A percentile compares a stretch with the other conserved stretches of the same genome.
Conservation (phyloP, 2,329 filamentous ascomycete genomes). For the Aspergillus sergii region DNA sequence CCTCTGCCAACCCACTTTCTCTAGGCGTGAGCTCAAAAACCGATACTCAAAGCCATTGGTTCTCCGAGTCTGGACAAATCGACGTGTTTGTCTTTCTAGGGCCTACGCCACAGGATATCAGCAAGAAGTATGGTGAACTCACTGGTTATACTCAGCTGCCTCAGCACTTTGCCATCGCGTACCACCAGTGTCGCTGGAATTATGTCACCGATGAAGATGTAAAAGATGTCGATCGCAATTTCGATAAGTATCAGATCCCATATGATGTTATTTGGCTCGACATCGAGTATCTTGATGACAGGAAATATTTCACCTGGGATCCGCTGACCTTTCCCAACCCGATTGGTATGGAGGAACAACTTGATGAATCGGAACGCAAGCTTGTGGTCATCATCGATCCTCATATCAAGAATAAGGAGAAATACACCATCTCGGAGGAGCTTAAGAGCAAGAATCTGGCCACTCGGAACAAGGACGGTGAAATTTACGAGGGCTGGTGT, state of each 20-base stretch:
- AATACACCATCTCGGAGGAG: slow-evolving; percentile 76
- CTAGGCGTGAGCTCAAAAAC: slow-evolving; percentile 70
- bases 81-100: slow-evolving; percentile 96
- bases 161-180: slow-evolving; percentile 87
- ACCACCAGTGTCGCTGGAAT: slow-evolving; percentile 99
- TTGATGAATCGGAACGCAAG: slow-evolving; percentile 83
- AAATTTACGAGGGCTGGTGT: slow-evolving; percentile 94
- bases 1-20: slow-evolving; percentile 72
- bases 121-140: slow-evolving; percentile 80
- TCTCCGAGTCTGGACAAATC: slow-evolving; percentile 85
- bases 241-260: slow-evolving; percentile 92
- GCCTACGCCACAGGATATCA: slow-evolving; percentile 79
- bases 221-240: slow-evolving; percentile 92
- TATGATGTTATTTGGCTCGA: slow-evolving; percentile 99
- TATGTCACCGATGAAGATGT: slow-evolving; percentile 97
- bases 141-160: slow-evolving; percentile 91
- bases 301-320: slow-evolving; percentile 99
- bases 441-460: slow-evolving; percentile 81
- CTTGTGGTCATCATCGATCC: slow-evolving; percentile 94
- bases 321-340: slow-evolving; percentile 84
- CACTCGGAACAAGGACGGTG: slow-evolving; percentile 85
- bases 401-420: slow-evolving; percentile 89
- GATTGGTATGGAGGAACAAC: slow-evolving; percentile 81
- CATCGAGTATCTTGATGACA: slow-evolving; percentile 94
- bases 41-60: slow-evolving; percentile 91